Evolutionary conservation across 495 filamentous ascomycete species (phyloP), one percentile per base, ranked within the genome.

Genomic region (Sordaria brevicollis): DNA sequence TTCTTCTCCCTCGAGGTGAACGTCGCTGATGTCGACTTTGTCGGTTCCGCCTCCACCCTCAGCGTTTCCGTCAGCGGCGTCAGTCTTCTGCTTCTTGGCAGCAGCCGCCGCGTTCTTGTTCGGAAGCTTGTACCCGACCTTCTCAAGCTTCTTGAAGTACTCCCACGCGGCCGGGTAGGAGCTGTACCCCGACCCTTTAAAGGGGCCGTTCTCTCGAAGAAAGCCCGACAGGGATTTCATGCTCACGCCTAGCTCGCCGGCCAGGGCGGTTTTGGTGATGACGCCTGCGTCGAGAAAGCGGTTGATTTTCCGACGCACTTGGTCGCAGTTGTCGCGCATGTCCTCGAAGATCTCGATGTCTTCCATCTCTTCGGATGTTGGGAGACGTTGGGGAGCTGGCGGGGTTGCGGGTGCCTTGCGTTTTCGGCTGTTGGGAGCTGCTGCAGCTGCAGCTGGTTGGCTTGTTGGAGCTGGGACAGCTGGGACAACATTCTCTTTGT

Each of bases 221-320:
- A 85, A 85, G 13, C 71, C 73, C 31, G 11, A 71, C 31, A 84
- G 76, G 1, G 74, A 77, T 69, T 76, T 77, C 3, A 29, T 21
- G 68, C 67, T 80, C 38, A 78, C 76, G n/a, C 78, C 79, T 31
- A 85, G 79, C 29, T 79, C 76, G 3, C 74, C 70, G 15, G 75
- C 73, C 70, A 87, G 85, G 37, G 82, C 82, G 15, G 79, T 76
- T 69, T 82, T 81, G 67, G 81, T 85, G 79, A 84, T 84, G 66
- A 81, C 80, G 62, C 82, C 81, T 5, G 77, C 72, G 36, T 83
- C 80, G 71, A 85, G 73, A 62, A 82, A 76, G 65, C 71, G 72
- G 62, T 78, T 78, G 74, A 86, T 85, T 69, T 79, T 81, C 66
- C 76, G 77, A 7, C 84, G 81, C 41, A 85, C 76, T 11, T 75